These are phyloP conservation scores for Hygrocybe coccinea DNA, from an alignment of 768 basidiomycete genomes.

Conservation along the genomic window DNA sequence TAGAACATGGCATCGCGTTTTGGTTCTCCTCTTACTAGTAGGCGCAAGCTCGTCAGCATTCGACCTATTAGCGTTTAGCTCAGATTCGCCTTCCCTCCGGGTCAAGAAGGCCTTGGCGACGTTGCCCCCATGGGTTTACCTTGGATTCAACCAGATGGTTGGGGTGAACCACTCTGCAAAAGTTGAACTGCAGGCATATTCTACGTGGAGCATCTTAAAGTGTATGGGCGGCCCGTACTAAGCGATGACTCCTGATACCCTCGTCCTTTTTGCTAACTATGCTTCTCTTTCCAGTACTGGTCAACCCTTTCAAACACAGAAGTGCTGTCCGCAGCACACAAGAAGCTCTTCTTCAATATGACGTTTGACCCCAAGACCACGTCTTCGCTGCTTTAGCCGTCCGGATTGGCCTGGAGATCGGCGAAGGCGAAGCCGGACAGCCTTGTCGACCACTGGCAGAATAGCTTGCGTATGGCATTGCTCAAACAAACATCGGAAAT, in stretches of 20 bases:
- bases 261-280: background rate
- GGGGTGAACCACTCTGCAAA: background rate
- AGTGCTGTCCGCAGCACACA: background rate
- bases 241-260: background rate
- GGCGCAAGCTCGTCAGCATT: background rate
- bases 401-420: background rate
- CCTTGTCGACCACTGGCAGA: background rate
- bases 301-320: background rate
- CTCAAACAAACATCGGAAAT: background rate
- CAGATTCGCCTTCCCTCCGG: background rate
- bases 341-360: background rate
- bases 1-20: background rate
- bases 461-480: background rate
- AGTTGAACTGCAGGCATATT: background rate
- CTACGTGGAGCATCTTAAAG: constrained; percentile 2
- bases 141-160: constrained; percentile 7
- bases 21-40: constrained; percentile 6
- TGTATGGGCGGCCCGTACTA: constrained; percentile 9
- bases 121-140: constrained; percentile 4
- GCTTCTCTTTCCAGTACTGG: background rate
- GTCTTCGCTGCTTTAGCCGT: background rate
- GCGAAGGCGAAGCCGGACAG: background rate
- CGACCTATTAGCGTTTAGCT: background rate
- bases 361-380: background rate
- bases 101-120: background rate